These are phyloP conservation scores for Kodamaea neixiangensis DNA, from an alignment of 805 yeast genomes.

Conservation along the genomic window DNA sequence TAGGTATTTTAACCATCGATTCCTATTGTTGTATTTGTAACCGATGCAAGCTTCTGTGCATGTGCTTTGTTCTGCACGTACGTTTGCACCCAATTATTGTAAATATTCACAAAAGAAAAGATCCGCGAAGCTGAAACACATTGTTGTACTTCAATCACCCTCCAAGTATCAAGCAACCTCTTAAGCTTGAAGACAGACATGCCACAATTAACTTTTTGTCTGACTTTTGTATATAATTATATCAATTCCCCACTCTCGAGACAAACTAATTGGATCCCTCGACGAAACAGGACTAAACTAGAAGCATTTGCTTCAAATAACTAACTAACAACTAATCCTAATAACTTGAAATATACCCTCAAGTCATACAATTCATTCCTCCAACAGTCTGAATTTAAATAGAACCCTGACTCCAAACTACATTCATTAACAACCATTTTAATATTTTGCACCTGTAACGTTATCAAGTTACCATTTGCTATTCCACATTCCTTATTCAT, in stretches of 20 bases:
- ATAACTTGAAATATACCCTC: background rate
- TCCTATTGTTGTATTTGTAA: background rate
- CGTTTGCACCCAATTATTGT: constrained; percentile 1
- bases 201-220: background rate
- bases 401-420: background rate
- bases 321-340: background rate
- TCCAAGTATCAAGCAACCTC: background rate
- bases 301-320: background rate
- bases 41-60: background rate
- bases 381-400: background rate
- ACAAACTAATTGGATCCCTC: background rate
- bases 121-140: background rate
- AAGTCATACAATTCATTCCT: background rate
- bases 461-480: background rate
- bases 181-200: background rate
- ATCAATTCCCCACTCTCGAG: background rate
- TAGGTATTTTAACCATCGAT: background rate
- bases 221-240: background rate
- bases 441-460: background rate
- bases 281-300: background rate
- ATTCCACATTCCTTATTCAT: constrained; percentile 8
- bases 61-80: background rate
- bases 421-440: background rate
- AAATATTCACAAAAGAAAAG: background rate
- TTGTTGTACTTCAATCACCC: background rate